phyloP scores from a whole-genome alignment of 257 asterid genomes.

The Mitragyna speciosa region DNA sequence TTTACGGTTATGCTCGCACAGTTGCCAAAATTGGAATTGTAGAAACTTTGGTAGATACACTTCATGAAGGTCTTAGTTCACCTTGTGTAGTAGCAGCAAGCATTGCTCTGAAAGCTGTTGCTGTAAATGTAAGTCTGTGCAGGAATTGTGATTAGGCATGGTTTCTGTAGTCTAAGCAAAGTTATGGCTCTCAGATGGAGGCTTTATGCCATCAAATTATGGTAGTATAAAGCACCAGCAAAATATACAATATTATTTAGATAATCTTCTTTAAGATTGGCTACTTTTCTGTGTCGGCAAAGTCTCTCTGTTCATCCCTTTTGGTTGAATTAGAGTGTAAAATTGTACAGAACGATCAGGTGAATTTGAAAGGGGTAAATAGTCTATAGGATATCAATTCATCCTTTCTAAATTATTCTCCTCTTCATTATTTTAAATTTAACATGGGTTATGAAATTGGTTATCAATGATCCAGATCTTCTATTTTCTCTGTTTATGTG shows the following conservation, averaged over 20 bases:
- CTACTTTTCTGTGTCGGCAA: not conserved
- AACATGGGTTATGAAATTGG: not conserved
- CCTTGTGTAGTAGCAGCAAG: constrained; percentile 68
- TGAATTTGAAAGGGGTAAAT: not conserved
- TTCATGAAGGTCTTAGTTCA: constrained; percentile 63
- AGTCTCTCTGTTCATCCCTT: not conserved
- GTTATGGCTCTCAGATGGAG: not conserved
- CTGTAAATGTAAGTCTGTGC: constrained; percentile 74
- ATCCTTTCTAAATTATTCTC: not conserved
- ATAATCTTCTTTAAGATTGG: not conserved
- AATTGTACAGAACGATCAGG: not conserved
- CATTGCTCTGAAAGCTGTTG: constrained; percentile 79
- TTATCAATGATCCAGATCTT: not conserved
- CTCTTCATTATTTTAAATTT: not conserved
- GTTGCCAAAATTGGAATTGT: constrained; percentile 74
- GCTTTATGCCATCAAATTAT: not conserved
- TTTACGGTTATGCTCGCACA: constrained; percentile 86
- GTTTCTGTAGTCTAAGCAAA: not conserved
- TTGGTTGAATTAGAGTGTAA: not conserved
- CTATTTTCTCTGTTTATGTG: not conserved
- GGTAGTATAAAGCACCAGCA: not conserved
- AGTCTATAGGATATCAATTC: not conserved
- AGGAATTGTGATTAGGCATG: constrained; percentile 5
- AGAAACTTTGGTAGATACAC: constrained; percentile 75
- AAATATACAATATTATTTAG: not conserved